Conservation (phyloP, 2,329 filamentous ascomycete genomes). For the Trichoderma cornu-damae region DNA sequence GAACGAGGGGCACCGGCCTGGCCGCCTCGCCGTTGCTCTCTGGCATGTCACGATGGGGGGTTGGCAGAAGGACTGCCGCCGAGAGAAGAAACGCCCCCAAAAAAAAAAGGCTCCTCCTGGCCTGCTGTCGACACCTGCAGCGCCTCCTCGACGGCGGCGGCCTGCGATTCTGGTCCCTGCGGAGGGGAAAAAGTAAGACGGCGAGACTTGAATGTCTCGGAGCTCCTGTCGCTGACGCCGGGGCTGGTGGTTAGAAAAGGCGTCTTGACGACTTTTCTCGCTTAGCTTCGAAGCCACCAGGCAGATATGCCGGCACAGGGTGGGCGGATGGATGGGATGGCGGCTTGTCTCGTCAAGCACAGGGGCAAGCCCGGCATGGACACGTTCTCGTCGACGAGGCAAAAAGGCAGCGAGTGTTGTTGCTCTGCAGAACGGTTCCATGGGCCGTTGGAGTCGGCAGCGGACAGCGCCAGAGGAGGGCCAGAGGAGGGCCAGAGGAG, state of each 20-base stretch:
- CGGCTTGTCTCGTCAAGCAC: not conserved
- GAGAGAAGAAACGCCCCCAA: not conserved
- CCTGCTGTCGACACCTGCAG: not conserved
- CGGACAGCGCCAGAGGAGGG: too few relatives aligned
- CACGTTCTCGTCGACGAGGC: too few relatives aligned
- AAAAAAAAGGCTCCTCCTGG: not conserved
- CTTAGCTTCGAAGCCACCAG: not conserved
- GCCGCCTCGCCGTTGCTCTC: not conserved
- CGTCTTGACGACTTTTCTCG: not conserved
- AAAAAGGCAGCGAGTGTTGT: too few relatives aligned
- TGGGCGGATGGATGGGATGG: too few relatives aligned
- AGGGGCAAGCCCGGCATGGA: too few relatives aligned
- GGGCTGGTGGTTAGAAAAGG: not conserved
- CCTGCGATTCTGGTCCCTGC: constrained; percentile 13
- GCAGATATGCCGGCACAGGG: not conserved
- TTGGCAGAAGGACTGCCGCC: not conserved
- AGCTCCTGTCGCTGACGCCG: not conserved
- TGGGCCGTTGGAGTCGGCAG: too few relatives aligned
- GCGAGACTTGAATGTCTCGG: constrained; percentile 9
- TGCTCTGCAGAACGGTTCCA: too few relatives aligned
- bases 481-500: too few relatives aligned
- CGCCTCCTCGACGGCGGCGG: not conserved
- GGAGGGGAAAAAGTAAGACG: not conserved
- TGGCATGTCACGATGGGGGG: not conserved
- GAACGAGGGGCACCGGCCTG: not conserved